Percentiles rank a stretch among this genome's conserved stretches.
Evolutionary conservation across 2,329 filamentous ascomycete species (phyloP).

Genomic region (Escovopsis sp.): DNA sequence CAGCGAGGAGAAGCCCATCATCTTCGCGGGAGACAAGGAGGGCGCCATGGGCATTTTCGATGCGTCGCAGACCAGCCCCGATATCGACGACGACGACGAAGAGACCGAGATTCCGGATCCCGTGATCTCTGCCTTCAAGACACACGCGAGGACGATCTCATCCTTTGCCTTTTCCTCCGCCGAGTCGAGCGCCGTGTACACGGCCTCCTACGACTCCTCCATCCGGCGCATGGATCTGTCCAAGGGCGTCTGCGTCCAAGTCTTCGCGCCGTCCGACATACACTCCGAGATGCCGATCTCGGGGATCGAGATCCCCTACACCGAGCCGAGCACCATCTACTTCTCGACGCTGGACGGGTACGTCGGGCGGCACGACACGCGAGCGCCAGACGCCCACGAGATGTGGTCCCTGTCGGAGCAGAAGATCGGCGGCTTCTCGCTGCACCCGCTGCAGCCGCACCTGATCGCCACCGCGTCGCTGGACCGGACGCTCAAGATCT

Average conservation of each 20-base stretch:
- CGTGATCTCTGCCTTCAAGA: constrained; percentile 76
- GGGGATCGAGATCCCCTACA: constrained; percentile 60
- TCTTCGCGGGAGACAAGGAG: constrained; percentile 90
- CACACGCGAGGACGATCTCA: constrained; percentile 76
- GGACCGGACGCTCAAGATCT: constrained; percentile 78
- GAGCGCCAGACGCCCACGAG: constrained; percentile 41
- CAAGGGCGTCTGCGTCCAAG: constrained; percentile 63
- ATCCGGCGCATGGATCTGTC: constrained; percentile 75
- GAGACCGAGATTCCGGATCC: constrained; percentile 54
- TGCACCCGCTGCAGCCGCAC: constrained; percentile 68
- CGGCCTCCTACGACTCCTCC: constrained; percentile 83
- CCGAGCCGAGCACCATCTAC: constrained; percentile 58
- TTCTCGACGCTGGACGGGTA: constrained; percentile 76
- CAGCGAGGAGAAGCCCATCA: constrained; percentile 65
- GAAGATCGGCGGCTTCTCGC: constrained; percentile 87
- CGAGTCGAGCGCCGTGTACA: constrained; percentile 62
- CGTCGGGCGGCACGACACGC: constrained; percentile 68
- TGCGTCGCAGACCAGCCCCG: constrained; percentile 53
- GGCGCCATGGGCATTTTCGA: constrained; percentile 86
- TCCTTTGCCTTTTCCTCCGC: constrained; percentile 63
- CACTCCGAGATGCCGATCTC: constrained; percentile 67
- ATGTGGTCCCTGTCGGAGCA: constrained; percentile 70
- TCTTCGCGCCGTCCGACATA: constrained; percentile 59
- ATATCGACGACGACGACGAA: constrained; percentile 51
- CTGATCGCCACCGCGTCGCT: constrained; percentile 79